Base-by-base conservation (phyloP, 2,329 filamentous ascomycete species). In the Fusarium temperatum region DNA sequence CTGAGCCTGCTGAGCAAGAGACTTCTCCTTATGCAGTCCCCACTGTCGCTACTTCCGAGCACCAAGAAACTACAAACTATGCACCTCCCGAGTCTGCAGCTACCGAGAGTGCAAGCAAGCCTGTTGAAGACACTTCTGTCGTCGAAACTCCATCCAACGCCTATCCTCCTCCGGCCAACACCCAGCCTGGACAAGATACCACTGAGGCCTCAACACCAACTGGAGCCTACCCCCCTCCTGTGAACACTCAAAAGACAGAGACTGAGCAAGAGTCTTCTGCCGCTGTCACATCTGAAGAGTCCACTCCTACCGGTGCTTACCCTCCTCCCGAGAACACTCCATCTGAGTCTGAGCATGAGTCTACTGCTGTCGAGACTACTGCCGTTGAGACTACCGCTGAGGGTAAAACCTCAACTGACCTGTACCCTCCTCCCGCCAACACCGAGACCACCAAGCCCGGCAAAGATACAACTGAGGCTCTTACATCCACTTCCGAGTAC, bases 341-440 rank as follows among this genome's bases (percentile, higher is more conserved):
- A 10, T 54, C 51, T 0, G 35, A 54, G 20, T 54, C 51, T 39
- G 51, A 54, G 24, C 51, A 54, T 6, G 51, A 28, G 35, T 39
- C 51, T n/a, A 28, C 51, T 28, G 51, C 51, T 13, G 32, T 35
- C 18, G 50, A 53, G 50, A 36, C 50, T 51, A 51, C 48, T 20
- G 48, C 48, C n/a, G 17, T 26, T n/a, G 55, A 17, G 24, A 38
- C 41, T 3, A 70, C 60, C 32, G 55, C 67, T 18, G 62, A 55
- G 32, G 56, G 17, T 6, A 56, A 36, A 9, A 53, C 66, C 14
- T 60, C 59, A 15, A 70, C 68, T 60, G 60, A 22, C 14, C 7
- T 70, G 30, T 70, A 70, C 18, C 68, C 68, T 36, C 68, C 68
- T 54, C 68, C 68, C 9, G 66, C 32, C 28, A 44, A 55, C 24